Evolutionary conservation across 1,139 yeast species (phyloP), one percentile per base, ranked within the genome.

Genomic region (Pichia sp.): DNA sequence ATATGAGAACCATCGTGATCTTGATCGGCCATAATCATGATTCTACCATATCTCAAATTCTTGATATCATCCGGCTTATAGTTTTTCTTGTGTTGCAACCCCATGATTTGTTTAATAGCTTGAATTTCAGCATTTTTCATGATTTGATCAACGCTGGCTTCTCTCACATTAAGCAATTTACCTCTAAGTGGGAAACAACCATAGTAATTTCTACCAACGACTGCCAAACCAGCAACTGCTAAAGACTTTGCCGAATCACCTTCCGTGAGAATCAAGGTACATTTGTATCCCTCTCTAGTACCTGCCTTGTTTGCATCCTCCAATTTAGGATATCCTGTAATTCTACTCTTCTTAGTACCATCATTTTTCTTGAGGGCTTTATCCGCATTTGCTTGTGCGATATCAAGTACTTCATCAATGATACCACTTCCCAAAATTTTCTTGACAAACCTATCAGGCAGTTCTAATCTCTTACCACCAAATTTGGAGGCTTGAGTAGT

Each of bases 21-120:
- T 63, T 93, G 99, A 83, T 93, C 99, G 5, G 99, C 87, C 98
- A 93, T 93, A 55, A 93, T 87, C 97, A 93, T 91, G 34, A 93
- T 74, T 58, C 87, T 96, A 20, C 99, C 98, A 56, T 93, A 93
- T 56, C 99, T 77, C 45, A 93, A 66, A 10, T 80, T 77, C 40
- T 73, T 74, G 9, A 84, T 69, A 49, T 77, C 82, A 25, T 77
- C 79, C 1, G 59, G 47, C 14, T 60, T 63, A 57, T 93, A 93
- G 28, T 67, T 70, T 62, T 87, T 88, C 51, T 84, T 86, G 60
- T 93, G 98, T 58, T 88, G 96, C 39, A 93, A 66, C 18, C 99
- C 99, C 66, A 93, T 82, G 51, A 93, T 93, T 58, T 88, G 91
- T 56, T 93, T 93, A 52, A 93, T 75, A 5, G 97, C 94, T 56